Percentiles rank a stretch among this genome's conserved stretches.
These are phyloP conservation scores for Hypoxylon subgilvum DNA, from an alignment of 495 filamentous ascomycete genomes.

Conservation along the genomic window DNA sequence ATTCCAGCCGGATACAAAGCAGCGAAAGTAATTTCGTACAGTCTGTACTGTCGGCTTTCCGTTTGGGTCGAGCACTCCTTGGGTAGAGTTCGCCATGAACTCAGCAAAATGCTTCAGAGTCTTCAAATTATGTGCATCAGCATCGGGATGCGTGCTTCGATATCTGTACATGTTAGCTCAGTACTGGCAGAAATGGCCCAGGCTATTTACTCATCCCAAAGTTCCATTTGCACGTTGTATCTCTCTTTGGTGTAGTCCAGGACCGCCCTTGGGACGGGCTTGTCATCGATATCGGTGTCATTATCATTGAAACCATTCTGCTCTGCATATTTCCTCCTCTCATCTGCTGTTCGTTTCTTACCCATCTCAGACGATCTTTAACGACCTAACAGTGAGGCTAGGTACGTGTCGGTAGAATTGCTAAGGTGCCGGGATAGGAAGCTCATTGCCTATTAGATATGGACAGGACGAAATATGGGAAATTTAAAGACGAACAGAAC, in stretches of 20 bases:
- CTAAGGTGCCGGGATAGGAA: not conserved
- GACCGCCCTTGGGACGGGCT: not conserved
- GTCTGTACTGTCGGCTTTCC: no score
- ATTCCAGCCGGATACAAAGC: no score
- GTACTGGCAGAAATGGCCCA: no score
- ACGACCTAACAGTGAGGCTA: not conserved
- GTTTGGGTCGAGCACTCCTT: not conserved
- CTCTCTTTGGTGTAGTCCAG: no score
- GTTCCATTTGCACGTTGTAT: no score
- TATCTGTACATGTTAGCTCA: no score
- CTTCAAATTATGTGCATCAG: no score
- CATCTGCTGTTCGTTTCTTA: constrained; percentile 4
- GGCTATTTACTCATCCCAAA: no score
- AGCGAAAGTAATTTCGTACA: no score
- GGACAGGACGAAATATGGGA: not conserved
- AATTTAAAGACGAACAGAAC: not conserved
- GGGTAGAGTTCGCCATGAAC: no score
- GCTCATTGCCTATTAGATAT: not conserved
- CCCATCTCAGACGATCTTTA: not conserved
- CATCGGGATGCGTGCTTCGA: no score
- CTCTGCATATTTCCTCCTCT: not conserved
- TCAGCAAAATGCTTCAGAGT: no score
- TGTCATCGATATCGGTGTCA: not conserved
- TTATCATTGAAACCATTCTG: not conserved
- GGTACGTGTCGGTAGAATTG: not conserved